A percentile compares a stretch with the other conserved stretches of the same genome.
phyloP scores from a whole-genome alignment of 352 stramenopile genomes.

The Phytophthora crassamura region DNA sequence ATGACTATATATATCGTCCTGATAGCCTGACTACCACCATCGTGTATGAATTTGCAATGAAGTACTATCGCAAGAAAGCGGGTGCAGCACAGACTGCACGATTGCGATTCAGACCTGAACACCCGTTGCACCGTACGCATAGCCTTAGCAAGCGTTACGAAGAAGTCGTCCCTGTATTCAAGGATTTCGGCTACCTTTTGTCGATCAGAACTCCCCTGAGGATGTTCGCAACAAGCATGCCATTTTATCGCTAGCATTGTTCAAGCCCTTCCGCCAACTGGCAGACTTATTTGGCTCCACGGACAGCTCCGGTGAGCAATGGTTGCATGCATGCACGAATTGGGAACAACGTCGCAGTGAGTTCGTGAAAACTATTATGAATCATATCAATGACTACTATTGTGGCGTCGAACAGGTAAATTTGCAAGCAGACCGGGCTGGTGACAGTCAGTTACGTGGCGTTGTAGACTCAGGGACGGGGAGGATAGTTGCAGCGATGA shows the following conservation, averaged over 20 bases:
- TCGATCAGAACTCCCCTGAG: neutral
- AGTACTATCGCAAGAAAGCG: constrained; percentile 3
- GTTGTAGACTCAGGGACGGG: too few species aligned
- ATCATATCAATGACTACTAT: constrained; percentile 4
- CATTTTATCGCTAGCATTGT: neutral
- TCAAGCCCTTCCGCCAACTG: neutral
- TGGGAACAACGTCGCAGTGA: neutral
- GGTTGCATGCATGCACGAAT: neutral
- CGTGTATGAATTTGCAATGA: constrained; percentile 5
- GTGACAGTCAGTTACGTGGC: too few species aligned
- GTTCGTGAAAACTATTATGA: too few species aligned
- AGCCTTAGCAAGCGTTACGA: neutral
- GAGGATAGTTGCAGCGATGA: too few species aligned
- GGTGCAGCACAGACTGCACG: neutral
- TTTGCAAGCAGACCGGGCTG: too few species aligned
- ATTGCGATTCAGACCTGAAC: neutral
- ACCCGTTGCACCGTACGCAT: neutral
- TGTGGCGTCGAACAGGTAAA: neutral
- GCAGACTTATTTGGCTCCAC: neutral
- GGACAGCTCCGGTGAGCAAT: neutral
- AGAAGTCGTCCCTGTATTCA: constrained; percentile 1
- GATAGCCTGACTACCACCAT: neutral
- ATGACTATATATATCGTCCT: constrained; percentile 1
- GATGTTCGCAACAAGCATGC: constrained; percentile 1
- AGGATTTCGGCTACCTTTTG: neutral